Base-by-base conservation (phyloP, 306 rosid species). In the Malus fusca region DNA sequence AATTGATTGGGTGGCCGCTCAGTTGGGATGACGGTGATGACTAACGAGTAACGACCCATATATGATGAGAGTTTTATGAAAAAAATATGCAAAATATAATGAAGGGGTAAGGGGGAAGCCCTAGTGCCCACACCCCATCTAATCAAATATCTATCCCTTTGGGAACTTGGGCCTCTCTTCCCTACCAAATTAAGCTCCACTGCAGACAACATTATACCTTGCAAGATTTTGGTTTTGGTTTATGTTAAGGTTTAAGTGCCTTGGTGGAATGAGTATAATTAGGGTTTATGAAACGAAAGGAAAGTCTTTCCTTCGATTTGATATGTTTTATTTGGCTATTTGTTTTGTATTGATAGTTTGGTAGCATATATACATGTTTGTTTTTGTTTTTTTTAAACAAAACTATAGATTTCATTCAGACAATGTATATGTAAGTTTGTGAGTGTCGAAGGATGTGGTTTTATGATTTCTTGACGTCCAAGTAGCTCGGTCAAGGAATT, bases 151-250 rank as follows among this genome's bases (percentile, higher is more conserved):
- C 88, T 79, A 94, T 94, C 96, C 88, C 98, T 90, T 91, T 94
- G 77, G 98, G 98, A 88, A 94, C 93, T 94, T 91, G 98, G 96
- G 96, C 90, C 90, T 90, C 93, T 82, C 46, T 28, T 22, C 66
- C 79, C 79, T 11, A 73, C 77, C 59, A 18, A 73, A 26, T 51
- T 58, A 71, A 70, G n/a, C 81, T 80, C 82, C 82, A 81, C 67
- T 51, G 72, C 71, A 68, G 55, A 42, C 69, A 66, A 22, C 73
- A 81, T 72, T 61, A 76, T 56, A 11, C 33, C 68, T 72, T 59
- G 35, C 69, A 44, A 42, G 42, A 68, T 73, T 26, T 21, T 42
- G 17, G 67, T 8, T 78, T 61, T 62, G 66, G 56, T 63, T 70
- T 71, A 61, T 31, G 11, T 46, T 53, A 44, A 42, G 33, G 66